A percentile compares a stretch with the other conserved stretches of the same genome.
phyloP scores from a whole-genome alignment of 1,139 yeast species.

The Protomyces macrosporus region DNA sequence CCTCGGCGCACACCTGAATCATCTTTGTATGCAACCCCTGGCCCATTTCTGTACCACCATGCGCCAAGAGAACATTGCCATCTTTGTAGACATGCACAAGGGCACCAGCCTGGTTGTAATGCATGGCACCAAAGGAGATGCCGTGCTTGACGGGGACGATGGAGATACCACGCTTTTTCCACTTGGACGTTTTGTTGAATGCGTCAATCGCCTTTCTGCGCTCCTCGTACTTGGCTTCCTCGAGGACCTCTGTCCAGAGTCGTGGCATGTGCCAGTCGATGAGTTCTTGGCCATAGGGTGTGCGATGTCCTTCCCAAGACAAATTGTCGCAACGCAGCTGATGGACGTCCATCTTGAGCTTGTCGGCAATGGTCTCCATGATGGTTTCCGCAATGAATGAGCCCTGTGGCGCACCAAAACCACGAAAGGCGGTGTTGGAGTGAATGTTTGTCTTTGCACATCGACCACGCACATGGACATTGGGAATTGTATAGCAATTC shows the following conservation, averaged over 20 bases:
- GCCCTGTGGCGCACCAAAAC: constrained; percentile 50
- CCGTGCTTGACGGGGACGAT: constrained; percentile 47
- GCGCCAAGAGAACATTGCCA: constrained; percentile 45
- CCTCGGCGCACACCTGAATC: constrained; percentile 46
- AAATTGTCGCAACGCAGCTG: constrained; percentile 41
- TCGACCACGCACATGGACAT: constrained; percentile 40
- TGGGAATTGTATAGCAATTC: constrained; percentile 45
- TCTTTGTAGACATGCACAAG: constrained; percentile 46
- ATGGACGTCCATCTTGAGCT: constrained; percentile 42
- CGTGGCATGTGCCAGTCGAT: constrained; percentile 43
- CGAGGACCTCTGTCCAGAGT: constrained; percentile 40
- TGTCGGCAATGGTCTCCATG: constrained; percentile 42
- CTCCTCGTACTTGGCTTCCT: constrained; percentile 40
- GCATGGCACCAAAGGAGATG: constrained; percentile 45
- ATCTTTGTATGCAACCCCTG: constrained; percentile 49
- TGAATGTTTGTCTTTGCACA: constrained; percentile 46
- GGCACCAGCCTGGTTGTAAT: constrained; percentile 48
- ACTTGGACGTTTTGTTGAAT: constrained; percentile 42
- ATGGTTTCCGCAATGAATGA: constrained; percentile 45
- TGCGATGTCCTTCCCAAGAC: constrained; percentile 38
- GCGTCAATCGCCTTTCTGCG: constrained; percentile 40
- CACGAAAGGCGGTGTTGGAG: constrained; percentile 47
- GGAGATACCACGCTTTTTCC: constrained; percentile 47
- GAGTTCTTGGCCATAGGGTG: constrained; percentile 44
- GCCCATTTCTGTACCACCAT: constrained; percentile 50